Percentiles rank a stretch among this genome's conserved stretches.
Evolutionary conservation across 768 basidiomycete genomes (phyloP).

Genomic region (Serpula lacrymans): DNA sequence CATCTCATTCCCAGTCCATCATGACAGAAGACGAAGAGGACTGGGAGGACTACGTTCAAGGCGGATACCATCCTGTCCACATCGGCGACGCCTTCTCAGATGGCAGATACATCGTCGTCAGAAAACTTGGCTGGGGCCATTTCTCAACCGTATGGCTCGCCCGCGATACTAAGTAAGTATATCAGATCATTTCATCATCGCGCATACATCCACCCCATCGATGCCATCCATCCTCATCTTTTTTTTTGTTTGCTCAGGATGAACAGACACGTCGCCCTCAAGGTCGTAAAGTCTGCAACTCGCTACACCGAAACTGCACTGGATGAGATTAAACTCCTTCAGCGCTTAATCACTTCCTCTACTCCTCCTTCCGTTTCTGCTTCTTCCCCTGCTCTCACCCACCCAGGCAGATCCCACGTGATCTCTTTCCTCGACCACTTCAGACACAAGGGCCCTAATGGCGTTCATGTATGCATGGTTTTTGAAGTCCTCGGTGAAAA

Average conservation of each 20-base stretch:
- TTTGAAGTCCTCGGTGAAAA: slow-evolving; percentile 99
- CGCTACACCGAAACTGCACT: slow-evolving; percentile 97
- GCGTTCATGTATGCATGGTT: slow-evolving; percentile 98
- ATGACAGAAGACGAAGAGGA: slow-evolving; percentile 93
- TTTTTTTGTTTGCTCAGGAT: slow-evolving; percentile 48
- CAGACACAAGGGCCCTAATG: slow-evolving; percentile 93
- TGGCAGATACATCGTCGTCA: slow-evolving; percentile 83
- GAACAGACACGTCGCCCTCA: slow-evolving; percentile 96
- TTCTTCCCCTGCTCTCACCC: slow-evolving; percentile 58
- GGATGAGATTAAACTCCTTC: slow-evolving; percentile 97
- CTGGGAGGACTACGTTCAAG: slow-evolving; percentile 83
- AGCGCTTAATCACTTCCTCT: slow-evolving; percentile 87
- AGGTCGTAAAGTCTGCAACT: slow-evolving; percentile 96
- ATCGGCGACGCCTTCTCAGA: slow-evolving; percentile 90
- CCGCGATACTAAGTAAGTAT: slow-evolving; percentile 69
- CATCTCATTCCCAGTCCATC: slow-evolving; percentile 70
- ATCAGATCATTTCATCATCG: slow-evolving; percentile 5
- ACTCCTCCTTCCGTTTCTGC: slow-evolving; percentile 50
- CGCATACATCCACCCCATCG: neutral
- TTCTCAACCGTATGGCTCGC: slow-evolving; percentile 94
- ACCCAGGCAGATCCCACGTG: slow-evolving; percentile 90
- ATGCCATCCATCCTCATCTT: slow-evolving; percentile 14
- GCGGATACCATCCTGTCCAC: slow-evolving; percentile 90
- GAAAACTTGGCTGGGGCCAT: slow-evolving; percentile 96
- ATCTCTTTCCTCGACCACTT: slow-evolving; percentile 98